Evolutionary conservation across 2,329 filamentous ascomycete species (phyloP), one percentile per base, ranked within the genome.

Genomic region (Colletotrichum kahawae): DNA sequence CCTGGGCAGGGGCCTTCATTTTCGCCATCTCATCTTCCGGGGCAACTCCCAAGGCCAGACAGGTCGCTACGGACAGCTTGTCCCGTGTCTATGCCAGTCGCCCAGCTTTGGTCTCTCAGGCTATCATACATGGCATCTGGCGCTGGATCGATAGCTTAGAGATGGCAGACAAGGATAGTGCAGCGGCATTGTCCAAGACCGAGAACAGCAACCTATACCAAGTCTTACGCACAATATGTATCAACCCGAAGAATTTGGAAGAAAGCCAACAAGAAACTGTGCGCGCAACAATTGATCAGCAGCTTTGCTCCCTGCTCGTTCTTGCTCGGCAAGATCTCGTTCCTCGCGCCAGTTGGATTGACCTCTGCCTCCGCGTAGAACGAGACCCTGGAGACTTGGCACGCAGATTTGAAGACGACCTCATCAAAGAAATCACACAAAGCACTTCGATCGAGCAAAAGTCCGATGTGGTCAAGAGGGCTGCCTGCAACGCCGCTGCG

Each of bases 1-100:
- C 93, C 18, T 99, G 96, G 97, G 93, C 94, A 16, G 94, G 98
- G 79, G 93, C 94, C 3, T 91, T 96, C 74, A 92, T 98, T n/a
- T 97, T 94, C 82, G 86, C 94, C 18, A 90, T 96, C 60, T 92
- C 92, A 60, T 92, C 93, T 2, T 85, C 91, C 16, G 87, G 83
- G 14, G 86, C 95, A 24, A 88, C 93, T 14, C 88, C 92, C 4
- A 87, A 87, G 48, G 86, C 94, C 63, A 92, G 94, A 71, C 92
- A 92, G 77, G 89, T 92, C 78, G 91, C 93, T 6, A 88, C 88
- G 24, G 85, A 88, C 60, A 85, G 89, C 1, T 84, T 99, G 36
- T 92, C 93, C 0, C 83, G 84, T 48, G 86, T 94, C 3, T 97
- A 98, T 81, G 82, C 89, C 14, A 84, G 87, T 66, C 86, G 91